A percentile compares a stretch with the other conserved stretches of the same genome.
Evolutionary conservation across 345 rosid genomes (phyloP).

Genomic region (Linum tenue): DNA sequence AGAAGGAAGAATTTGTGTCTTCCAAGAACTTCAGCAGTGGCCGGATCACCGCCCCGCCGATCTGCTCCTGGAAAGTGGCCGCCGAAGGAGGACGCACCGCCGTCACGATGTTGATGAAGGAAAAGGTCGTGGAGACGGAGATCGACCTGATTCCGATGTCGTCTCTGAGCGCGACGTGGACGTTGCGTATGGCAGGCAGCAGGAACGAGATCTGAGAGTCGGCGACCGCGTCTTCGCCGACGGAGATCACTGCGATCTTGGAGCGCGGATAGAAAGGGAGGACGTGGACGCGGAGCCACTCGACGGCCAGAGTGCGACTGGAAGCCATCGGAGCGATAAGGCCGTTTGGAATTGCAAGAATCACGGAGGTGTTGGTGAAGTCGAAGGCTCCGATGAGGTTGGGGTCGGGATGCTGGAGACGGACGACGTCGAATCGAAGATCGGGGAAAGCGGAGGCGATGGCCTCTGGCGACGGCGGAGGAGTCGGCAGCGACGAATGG

Average conservation of each 20-base stretch:
- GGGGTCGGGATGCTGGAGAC: conserved; percentile 55
- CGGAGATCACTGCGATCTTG: conserved; percentile 61
- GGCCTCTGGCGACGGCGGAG: conserved; percentile 26
- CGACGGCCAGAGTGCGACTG: conserved; percentile 60
- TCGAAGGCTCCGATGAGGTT: conserved; percentile 57
- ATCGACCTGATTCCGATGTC: conserved; percentile 49
- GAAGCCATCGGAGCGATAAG: conserved; percentile 58
- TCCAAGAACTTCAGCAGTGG: conserved; percentile 65
- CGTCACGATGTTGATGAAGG: conserved; percentile 56
- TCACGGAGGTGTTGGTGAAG: conserved; percentile 63
- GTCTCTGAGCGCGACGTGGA: conserved; percentile 43
- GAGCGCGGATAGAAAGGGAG: conserved; percentile 79
- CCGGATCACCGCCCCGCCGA: conserved; percentile 39
- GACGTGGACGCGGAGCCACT: conserved; percentile 65
- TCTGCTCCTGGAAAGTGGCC: conserved; percentile 58
- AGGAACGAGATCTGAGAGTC: conserved; percentile 36
- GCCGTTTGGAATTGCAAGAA: conserved; percentile 72
- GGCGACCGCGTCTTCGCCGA: conserved; percentile 53
- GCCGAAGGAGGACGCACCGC: conserved; percentile 75
- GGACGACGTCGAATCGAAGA: conserved; percentile 46
- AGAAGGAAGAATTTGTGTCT: conserved; percentile 65
- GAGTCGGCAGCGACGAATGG: neutral
- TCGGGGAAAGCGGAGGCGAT: conserved; percentile 33
- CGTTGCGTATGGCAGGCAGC: conserved; percentile 60
- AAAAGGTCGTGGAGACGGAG: conserved; percentile 73